Evolutionary conservation across 2,329 filamentous ascomycete species (phyloP).

Genomic region (Aspergillus arachidicola): DNA sequence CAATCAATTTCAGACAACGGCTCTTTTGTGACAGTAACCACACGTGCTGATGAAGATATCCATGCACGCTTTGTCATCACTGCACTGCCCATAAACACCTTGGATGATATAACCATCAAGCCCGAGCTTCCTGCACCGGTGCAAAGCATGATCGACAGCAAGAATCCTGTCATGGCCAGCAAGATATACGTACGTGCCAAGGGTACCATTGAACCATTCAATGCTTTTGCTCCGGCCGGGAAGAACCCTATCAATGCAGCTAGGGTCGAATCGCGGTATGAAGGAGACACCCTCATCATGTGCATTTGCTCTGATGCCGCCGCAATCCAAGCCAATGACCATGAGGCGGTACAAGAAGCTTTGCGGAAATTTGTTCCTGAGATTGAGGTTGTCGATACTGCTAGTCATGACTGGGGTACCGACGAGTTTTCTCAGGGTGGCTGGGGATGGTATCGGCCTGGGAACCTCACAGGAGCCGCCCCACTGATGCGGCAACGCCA

Average conservation of each 20-base stretch:
- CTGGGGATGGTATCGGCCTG: neutral
- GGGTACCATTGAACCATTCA: neutral
- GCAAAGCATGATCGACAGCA: neutral
- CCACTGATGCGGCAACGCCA: neutral
- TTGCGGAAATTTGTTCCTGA: neutral
- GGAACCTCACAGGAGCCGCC: neutral
- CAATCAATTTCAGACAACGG: neutral
- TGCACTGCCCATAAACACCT: neutral
- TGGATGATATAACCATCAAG: neutral
- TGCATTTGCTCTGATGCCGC: neutral
- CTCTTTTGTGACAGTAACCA: neutral
- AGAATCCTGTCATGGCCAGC: neutral
- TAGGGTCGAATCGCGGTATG: neutral
- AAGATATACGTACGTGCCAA: neutral
- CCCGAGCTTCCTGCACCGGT: neutral
- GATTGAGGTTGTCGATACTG: neutral
- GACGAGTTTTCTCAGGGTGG: neutral
- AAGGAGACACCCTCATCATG: neutral
- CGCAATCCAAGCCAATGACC: neutral
- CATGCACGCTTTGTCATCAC: neutral
- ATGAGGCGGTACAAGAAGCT: neutral
- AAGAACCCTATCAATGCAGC: neutral
- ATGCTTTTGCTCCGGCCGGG: neutral
- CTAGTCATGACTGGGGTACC: neutral
- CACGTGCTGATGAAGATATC: neutral